Evolutionary conservation across 169 alveolate species (phyloP).

Genomic region (Eimeria sp.): DNA sequence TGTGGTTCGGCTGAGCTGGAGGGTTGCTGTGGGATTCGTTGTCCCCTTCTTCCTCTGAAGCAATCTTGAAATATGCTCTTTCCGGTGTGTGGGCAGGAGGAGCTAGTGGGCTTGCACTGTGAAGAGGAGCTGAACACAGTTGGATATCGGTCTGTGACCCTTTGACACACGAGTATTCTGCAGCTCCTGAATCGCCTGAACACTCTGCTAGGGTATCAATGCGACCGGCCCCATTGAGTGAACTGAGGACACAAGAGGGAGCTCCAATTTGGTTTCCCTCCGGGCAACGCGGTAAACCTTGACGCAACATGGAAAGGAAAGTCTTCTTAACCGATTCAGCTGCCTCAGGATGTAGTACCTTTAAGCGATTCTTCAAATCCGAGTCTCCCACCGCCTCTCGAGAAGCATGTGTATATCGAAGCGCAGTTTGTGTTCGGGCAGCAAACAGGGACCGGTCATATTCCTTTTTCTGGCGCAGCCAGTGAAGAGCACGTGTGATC

Average conservation of each 20-base stretch:
- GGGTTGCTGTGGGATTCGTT: background rate
- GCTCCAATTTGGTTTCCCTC: background rate
- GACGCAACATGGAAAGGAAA: conserved; percentile 34
- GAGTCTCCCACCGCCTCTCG: background rate
- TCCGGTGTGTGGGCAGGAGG: background rate
- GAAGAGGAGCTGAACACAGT: conserved; percentile 4
- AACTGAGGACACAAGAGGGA: background rate
- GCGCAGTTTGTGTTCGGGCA: conserved; percentile 20
- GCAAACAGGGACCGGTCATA: conserved; percentile 59
- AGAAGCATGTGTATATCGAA: background rate
- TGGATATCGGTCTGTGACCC: background rate
- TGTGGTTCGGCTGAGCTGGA: background rate
- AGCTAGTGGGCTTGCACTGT: conserved; percentile 6
- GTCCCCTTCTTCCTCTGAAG: background rate
- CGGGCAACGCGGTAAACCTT: conserved; percentile 17
- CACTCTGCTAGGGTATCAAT: background rate
- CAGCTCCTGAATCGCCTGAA: background rate
- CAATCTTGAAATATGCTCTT: background rate
- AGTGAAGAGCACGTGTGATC: conserved; percentile 64
- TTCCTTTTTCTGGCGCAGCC: conserved; percentile 65
- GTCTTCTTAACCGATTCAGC: background rate
- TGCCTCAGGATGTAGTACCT: background rate
- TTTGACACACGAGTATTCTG: background rate
- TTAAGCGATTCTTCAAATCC: background rate
- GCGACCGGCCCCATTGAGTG: background rate